Conservation (phyloP, 805 yeast genomes). For the Kodamaea nitidulidarum region DNA sequence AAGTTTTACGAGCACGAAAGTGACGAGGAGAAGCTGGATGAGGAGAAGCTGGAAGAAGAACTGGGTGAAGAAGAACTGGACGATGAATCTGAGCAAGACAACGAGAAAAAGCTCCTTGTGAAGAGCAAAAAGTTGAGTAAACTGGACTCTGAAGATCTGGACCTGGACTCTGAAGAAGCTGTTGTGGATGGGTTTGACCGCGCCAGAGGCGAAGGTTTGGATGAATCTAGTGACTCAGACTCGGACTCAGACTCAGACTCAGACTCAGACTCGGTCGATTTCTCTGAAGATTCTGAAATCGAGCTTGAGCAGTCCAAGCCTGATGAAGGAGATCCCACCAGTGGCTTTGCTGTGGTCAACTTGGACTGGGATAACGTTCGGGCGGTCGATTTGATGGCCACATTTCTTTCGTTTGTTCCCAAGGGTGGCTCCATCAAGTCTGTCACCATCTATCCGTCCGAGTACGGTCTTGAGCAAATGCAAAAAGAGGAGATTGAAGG, state of each 20-base stretch:
- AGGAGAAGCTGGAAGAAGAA: conserved; percentile 19
- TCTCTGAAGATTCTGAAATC: conserved; percentile 49
- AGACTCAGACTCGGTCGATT: conserved; percentile 39
- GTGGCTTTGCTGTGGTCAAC: conserved; percentile 84
- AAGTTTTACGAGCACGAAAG: conserved; percentile 55
- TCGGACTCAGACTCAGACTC: conserved; percentile 40
- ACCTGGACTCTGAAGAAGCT: conserved; percentile 10
- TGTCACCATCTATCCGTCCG: conserved; percentile 80
- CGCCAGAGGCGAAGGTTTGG: conserved; percentile 16
- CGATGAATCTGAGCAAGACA: conserved; percentile 8
- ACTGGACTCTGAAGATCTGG: conserved; percentile 10
- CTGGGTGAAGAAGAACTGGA: conserved; percentile 21
- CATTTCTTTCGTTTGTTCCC: conserved; percentile 83
- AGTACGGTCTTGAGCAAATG: conserved; percentile 90
- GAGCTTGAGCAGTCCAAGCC: conserved; percentile 58
- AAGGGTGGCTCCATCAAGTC: conserved; percentile 61
- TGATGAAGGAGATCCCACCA: conserved; percentile 84
- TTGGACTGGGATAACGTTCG: conserved; percentile 96
- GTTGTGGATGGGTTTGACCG: conserved; percentile 6
- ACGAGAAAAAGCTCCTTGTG: conserved; percentile 2
- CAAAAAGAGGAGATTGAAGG: conserved; percentile 87
- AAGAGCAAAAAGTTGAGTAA: conserved; percentile 10
- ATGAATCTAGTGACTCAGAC: conserved; percentile 28
- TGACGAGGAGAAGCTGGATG: conserved; percentile 29
- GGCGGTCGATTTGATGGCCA: conserved; percentile 83